Evolutionary conservation across 257 asterid species (phyloP).

Genomic region (Mitragyna speciosa): DNA sequence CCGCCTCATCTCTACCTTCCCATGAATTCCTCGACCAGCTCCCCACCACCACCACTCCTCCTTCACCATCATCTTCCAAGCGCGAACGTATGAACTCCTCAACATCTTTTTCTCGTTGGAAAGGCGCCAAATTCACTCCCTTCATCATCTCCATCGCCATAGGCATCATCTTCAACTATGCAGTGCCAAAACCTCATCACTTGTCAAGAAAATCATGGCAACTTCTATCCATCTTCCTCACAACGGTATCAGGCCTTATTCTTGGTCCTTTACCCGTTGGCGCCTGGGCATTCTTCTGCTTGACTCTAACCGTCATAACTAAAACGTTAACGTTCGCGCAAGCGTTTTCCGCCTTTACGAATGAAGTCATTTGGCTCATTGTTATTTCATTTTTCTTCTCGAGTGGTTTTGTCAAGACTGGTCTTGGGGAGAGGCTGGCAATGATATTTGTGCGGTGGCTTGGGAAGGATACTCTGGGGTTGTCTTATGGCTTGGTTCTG

Average conservation of each 20-base stretch:
- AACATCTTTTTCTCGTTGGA: conserved; percentile 29
- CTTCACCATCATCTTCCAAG: conserved; percentile 5
- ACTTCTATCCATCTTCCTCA: conserved; percentile 70
- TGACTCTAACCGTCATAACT: conserved; percentile 47
- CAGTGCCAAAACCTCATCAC: conserved; percentile 80
- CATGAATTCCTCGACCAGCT: conserved; percentile 21
- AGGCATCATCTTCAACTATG: conserved; percentile 63
- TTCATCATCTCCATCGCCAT: conserved; percentile 38
- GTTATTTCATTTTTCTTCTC: conserved; percentile 92
- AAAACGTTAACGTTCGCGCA: conserved; percentile 62
- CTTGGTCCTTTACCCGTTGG: conserved; percentile 87
- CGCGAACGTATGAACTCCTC: conserved; percentile 8
- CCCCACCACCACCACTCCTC: conserved; percentile 9
- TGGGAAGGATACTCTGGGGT: conserved; percentile 87
- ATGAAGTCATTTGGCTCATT: conserved; percentile 87
- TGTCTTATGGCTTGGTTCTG: conserved; percentile 83
- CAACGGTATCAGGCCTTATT: conserved; percentile 86
- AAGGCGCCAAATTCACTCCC: conserved; percentile 62
- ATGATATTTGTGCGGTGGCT: conserved; percentile 80
- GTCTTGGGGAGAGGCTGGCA: conserved; percentile 84
- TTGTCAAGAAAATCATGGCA: conserved; percentile 85
- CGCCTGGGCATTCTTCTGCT: conserved; percentile 86
- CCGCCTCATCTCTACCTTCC: conserved; percentile 14
- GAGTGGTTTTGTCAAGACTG: conserved; percentile 91
- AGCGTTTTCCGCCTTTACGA: conserved; percentile 86